A percentile compares a stretch with the other conserved stretches of the same genome.
These are phyloP conservation scores for Collybia sp. DNA, from an alignment of 768 basidiomycete species.

Conservation along the genomic window DNA sequence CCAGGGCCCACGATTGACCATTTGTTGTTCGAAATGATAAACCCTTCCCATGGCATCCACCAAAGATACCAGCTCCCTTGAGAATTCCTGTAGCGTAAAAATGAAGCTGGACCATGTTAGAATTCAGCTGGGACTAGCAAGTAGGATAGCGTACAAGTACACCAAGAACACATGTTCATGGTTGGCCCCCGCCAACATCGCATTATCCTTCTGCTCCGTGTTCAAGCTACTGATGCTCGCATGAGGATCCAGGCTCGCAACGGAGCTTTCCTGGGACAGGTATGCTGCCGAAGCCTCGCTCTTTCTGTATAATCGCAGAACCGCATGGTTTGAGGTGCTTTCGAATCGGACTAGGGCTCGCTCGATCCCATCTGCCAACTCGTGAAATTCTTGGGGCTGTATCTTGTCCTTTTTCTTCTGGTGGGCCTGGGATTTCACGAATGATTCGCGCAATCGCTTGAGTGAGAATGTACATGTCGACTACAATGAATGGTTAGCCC, in stretches of 20 bases:
- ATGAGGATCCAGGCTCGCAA: slow-evolving; percentile 10
- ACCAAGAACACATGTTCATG: slow-evolving; percentile 85
- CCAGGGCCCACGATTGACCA: slow-evolving; percentile 28
- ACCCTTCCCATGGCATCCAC: slow-evolving; percentile 83
- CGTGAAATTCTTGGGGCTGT: slow-evolving; percentile 56
- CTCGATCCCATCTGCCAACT: slow-evolving; percentile 63
- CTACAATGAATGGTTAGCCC: slow-evolving; percentile 27
- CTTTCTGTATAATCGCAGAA: slow-evolving; percentile 67
- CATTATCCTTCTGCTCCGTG: slow-evolving; percentile 27
- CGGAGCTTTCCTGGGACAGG: slow-evolving; percentile 12
- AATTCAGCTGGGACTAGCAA: background rate
- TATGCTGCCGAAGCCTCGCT: slow-evolving; percentile 29
- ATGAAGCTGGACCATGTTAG: slow-evolving; percentile 62
- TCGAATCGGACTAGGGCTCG: slow-evolving; percentile 71
- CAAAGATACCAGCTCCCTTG: slow-evolving; percentile 75
- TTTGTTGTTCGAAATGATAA: slow-evolving; percentile 58
- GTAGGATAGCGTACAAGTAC: slow-evolving; percentile 70
- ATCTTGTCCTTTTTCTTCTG: slow-evolving; percentile 26
- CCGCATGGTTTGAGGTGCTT: slow-evolving; percentile 78
- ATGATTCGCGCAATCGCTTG: slow-evolving; percentile 59
- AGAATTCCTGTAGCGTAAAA: slow-evolving; percentile 94
- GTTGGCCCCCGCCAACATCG: slow-evolving; percentile 40
- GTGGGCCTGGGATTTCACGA: slow-evolving; percentile 40
- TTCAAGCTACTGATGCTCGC: slow-evolving; percentile 8
- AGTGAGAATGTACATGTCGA: slow-evolving; percentile 56